Evolutionary conservation across 805 yeast species (phyloP).

Genomic region (Schwanniomyces occidentalis): DNA sequence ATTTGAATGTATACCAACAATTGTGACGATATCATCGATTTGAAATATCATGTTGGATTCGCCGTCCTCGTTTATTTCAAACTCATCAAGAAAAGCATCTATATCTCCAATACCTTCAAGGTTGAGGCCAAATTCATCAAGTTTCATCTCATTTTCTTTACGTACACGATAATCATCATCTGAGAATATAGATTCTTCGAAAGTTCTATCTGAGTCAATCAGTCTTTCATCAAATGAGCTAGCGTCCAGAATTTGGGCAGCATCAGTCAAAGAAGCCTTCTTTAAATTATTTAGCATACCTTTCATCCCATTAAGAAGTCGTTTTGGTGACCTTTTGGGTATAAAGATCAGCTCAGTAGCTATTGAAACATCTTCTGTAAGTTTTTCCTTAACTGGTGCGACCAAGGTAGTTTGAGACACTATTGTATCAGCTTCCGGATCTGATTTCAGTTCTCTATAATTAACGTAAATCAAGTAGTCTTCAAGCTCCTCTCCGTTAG

Average conservation of each 20-base stretch:
- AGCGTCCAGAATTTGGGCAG: conserved; percentile 17
- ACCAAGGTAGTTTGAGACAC: too few relatives aligned
- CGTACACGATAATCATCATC: background rate
- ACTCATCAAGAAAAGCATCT: conserved; percentile 21
- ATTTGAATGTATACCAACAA: conserved; percentile 13
- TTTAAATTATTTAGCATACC: background rate
- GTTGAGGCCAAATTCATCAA: conserved; percentile 3
- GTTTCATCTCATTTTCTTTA: background rate
- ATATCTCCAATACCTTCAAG: conserved; percentile 7
- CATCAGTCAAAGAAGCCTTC: conserved; percentile 12
- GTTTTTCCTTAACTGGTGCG: too few relatives aligned
- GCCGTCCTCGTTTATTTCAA: conserved; percentile 17
- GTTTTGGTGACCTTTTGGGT: conserved; percentile 9
- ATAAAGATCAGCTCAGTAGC: too few relatives aligned
- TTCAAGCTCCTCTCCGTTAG: too few relatives aligned
- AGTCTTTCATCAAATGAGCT: conserved; percentile 18
- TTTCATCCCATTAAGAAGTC: conserved; percentile 2
- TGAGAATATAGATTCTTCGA: conserved; percentile 19
- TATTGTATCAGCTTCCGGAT: too few relatives aligned
- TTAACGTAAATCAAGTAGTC: too few relatives aligned
- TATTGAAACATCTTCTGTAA: too few relatives aligned
- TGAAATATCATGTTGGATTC: conserved; percentile 16
- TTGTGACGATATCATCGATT: conserved; percentile 26
- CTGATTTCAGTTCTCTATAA: too few relatives aligned
- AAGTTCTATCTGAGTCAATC: conserved; percentile 15